Base-by-base conservation (phyloP, 2,329 filamentous ascomycete species). In the Hymenoscyphus salicellus region DNA sequence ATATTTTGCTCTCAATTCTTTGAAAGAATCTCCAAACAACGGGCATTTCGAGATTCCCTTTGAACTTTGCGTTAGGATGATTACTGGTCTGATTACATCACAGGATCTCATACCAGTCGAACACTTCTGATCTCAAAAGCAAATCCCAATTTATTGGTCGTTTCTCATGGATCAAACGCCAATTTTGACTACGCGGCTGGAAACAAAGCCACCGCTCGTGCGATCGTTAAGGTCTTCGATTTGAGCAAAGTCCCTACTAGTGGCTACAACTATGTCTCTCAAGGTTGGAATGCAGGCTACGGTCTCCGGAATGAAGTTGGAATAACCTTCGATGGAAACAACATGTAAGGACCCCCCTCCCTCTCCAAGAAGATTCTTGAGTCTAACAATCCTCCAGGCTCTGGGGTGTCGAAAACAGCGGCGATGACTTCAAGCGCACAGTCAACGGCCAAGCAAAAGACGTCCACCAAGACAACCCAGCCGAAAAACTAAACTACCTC, bases 281-380 rank as follows among this genome's bases (percentile, higher is more conserved):
- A 52, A 26, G 68, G 68, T 10, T 65, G 62, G 49, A 58, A 62
- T 11, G 55, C 61, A 17, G 69, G 64, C 32, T 69, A 68, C 49
- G 69, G 69, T 7, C 62, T 70, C 14, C 63, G 69, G 26, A 70
- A 70, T 55, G 66, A 69, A 16, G 67, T 70, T 38, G 67, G 69
- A 11, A 63, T 65, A 26, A 59, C 63, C 36, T 69, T 67, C 30
- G 65, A 69, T 43, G 61, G 38, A 14, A 67, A 67, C 8, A 65
- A 68, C 55, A 69, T 67, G 67, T 69, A 33, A 57, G 66, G 36
- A 10, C 1, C 58, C 32, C 55, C 17, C 14, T 14, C 6, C 33
- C 23, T n/a, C 14, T n/a, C 20, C n/a, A 2, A 59, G 4, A 33
- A 16, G 26, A 14, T n/a, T n/a, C 7, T 17, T 4, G 16, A 26